Conservation (phyloP, 441 rosid species). For the Populus hybrid region DNA sequence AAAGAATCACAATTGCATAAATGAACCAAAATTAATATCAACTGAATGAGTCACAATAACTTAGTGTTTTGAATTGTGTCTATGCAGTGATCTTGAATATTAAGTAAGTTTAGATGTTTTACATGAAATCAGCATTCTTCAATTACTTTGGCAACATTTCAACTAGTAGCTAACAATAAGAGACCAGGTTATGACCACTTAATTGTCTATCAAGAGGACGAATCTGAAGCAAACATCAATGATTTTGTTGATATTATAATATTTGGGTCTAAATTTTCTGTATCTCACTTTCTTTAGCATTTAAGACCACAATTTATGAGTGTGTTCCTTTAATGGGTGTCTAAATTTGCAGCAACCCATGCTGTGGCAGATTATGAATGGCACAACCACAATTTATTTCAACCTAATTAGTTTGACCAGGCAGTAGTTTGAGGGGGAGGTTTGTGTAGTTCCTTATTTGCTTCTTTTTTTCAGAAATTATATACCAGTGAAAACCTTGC, state of each 20-base stretch:
- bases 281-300: neutral
- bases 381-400: neutral
- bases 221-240: neutral
- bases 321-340: neutral
- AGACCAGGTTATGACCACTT: neutral
- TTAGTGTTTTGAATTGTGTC: neutral
- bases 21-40: conserved; percentile 1
- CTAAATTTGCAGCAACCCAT: neutral
- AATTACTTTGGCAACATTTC: neutral
- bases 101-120: neutral
- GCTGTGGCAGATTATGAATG: neutral
- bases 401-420: neutral
- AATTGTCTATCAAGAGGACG: neutral
- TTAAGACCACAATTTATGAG: neutral
- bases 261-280: neutral
- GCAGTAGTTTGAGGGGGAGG: neutral
- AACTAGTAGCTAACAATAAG: neutral
- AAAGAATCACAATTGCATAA: conserved; percentile 9
- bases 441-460: neutral
- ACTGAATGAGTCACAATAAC: neutral
- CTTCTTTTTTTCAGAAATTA: neutral
- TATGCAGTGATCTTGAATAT: neutral
- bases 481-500: neutral
- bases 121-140: neutral
- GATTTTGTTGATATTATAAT: neutral